Base-by-base conservation (phyloP, 2,329 filamentous ascomycete species). In the Pestalotiopsis fici region DNA sequence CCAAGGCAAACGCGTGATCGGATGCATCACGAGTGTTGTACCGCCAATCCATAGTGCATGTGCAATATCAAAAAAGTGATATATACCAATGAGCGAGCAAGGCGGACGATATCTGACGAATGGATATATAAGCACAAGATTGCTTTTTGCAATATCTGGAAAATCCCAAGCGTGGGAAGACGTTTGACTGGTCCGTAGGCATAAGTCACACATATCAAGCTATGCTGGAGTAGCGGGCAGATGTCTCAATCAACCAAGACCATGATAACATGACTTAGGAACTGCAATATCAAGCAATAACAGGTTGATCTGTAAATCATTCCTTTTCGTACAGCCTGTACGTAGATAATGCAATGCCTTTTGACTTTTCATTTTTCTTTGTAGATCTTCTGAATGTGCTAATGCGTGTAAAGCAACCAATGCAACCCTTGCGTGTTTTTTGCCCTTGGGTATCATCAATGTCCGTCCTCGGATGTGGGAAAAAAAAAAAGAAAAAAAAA, bases 371-470 rank as follows among this genome's bases (percentile, higher is more conserved):
- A 18, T n/a, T 50, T 50, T n/a, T 50, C 43, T 50, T 50, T 50
- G 43, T 50, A 50, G 9, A 50, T 50, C 43, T 50, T 50, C 43
- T 18, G 43, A 50, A 50, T 50, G 21, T 50, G 43, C 43, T 50
- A 50, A 50, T 50, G 43, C 43, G 43, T 23, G 15, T 35, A 11
- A 50, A 50, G 43, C 43, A 50, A 50, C 43, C 43, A 35, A 37
- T 61, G 28, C 59, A 37, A 59, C 55, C 55, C 55, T 59, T 27
- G 28, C 31, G 35, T 61, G 18, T 35, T 61, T 50, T 50, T 50
- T 12, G 15, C 35, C 59, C 59, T 31, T 61, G 59, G 59, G 59
- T 61, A 61, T 61, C 59, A 61, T 61, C 35, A 35, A 61, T 37
- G 21, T 43, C 59, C 59, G 59, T 35, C 59, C 59, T 23, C 18